A percentile compares a stretch with the other conserved stretches of the same genome.
These are phyloP conservation scores for Lizonia empirigonia DNA, from an alignment of 2,329 filamentous ascomycete genomes.

Conservation along the genomic window DNA sequence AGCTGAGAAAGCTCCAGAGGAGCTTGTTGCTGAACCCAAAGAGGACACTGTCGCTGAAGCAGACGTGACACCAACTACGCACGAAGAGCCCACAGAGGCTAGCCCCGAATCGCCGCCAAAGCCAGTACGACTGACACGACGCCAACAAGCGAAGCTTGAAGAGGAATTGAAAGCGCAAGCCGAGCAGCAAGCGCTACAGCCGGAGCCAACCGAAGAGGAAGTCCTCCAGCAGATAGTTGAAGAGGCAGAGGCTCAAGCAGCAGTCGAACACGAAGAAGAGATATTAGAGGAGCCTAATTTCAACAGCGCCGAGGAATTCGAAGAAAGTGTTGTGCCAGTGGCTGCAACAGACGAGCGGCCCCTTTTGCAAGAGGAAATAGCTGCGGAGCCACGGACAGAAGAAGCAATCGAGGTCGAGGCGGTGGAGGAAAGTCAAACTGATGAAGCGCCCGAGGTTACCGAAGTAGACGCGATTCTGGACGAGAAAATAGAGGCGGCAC, in stretches of 20 bases:
- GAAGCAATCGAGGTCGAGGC: slow-evolving; percentile 4
- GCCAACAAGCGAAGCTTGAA: slow-evolving; percentile 7
- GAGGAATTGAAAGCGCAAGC: slow-evolving; percentile 1
- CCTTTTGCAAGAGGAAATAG: neutral
- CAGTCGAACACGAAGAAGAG: neutral
- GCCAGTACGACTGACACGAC: slow-evolving; percentile 4
- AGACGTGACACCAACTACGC: neutral
- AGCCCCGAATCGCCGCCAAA: neutral
- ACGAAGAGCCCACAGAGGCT: neutral
- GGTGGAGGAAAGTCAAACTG: neutral
- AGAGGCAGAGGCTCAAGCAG: neutral
- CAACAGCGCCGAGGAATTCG: neutral
- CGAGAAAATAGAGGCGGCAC: neutral
- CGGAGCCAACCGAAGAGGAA: slow-evolving; percentile 7
- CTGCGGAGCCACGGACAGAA: neutral
- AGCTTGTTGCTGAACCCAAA: neutral
- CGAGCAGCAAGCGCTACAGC: slow-evolving; percentile 2
- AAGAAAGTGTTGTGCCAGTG: neutral
- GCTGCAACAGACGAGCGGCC: neutral
- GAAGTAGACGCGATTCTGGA: neutral
- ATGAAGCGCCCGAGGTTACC: neutral
- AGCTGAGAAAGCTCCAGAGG: neutral
- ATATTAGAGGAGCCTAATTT: neutral
- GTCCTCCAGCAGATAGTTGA: neutral
- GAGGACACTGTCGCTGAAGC: neutral